Conservation (phyloP, 202 grass and related monocot species). For the Dendrocalamus latiflorus region DNA sequence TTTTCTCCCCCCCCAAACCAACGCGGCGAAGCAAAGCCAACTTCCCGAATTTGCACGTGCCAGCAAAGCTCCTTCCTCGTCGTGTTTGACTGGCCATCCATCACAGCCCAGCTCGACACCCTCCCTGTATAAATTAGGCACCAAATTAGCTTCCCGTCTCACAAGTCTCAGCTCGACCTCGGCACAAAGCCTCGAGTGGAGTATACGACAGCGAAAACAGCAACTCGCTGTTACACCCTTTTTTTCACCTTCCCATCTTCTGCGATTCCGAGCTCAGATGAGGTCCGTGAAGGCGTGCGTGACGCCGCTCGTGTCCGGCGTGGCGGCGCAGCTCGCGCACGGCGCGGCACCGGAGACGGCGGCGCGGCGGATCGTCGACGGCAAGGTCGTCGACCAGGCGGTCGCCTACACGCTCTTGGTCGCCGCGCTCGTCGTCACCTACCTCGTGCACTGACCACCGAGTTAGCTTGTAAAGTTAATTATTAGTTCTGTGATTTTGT, state of each 20-base stretch:
- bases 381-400: slow-evolving; percentile 40
- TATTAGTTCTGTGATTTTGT: neutral
- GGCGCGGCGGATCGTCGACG: neutral
- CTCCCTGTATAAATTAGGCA: neutral
- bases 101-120: neutral
- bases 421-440: slow-evolving; percentile 47
- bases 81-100: neutral
- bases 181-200: too few relatives aligned
- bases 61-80: neutral
- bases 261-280: neutral
- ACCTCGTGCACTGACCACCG: slow-evolving; percentile 39
- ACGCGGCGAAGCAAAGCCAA: neutral
- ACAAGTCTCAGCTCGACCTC: neutral
- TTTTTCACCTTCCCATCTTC: neutral
- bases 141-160: neutral
- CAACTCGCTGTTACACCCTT: neutral
- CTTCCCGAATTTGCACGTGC: neutral
- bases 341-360: neutral
- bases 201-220: too few relatives aligned
- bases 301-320: neutral
- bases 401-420: slow-evolving; percentile 47
- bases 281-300: neutral
- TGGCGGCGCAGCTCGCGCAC: neutral
- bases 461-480: neutral
- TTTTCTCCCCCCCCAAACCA: neutral